Evolutionary conservation across 179 eudicot species (phyloP).

Genomic region (Beta corolliflora): DNA sequence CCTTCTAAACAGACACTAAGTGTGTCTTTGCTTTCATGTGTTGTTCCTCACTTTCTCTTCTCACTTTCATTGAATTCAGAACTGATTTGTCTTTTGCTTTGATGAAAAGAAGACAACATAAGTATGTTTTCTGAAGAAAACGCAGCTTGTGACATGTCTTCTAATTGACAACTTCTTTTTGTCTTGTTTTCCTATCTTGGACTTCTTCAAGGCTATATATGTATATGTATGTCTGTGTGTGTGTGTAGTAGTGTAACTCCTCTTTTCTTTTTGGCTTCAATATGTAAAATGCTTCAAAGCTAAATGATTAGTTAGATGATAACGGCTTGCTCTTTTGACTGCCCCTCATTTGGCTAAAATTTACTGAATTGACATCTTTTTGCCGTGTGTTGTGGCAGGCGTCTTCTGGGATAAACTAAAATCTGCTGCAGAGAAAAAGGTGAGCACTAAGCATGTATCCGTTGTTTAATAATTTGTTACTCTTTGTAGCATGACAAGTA

Average conservation of each 20-base stretch:
- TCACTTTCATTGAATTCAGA: background rate
- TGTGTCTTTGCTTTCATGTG: background rate
- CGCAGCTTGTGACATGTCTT: background rate
- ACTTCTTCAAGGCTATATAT: background rate
- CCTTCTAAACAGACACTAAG: background rate
- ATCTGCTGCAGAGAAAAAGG: slow-evolving; percentile 38
- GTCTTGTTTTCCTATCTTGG: background rate
- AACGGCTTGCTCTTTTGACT: background rate
- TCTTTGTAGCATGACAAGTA: background rate
- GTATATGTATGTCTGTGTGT: too few relatives aligned
- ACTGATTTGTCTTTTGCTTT: background rate
- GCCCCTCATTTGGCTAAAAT: background rate
- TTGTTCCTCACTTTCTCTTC: background rate
- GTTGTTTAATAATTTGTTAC: background rate
- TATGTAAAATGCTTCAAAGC: background rate
- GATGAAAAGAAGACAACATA: background rate
- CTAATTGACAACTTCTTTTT: background rate
- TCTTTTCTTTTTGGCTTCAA: background rate
- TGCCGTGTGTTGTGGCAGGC: slow-evolving; percentile 23
- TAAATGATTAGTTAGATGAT: background rate
- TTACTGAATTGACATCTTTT: background rate
- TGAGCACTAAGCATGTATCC: background rate
- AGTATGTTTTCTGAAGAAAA: background rate
- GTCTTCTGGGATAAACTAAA: slow-evolving; percentile 39
- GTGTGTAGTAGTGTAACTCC: too few relatives aligned